These are phyloP conservation scores for Leccinum longicurvipes DNA, from an alignment of 768 basidiomycete genomes.

Conservation along the genomic window DNA sequence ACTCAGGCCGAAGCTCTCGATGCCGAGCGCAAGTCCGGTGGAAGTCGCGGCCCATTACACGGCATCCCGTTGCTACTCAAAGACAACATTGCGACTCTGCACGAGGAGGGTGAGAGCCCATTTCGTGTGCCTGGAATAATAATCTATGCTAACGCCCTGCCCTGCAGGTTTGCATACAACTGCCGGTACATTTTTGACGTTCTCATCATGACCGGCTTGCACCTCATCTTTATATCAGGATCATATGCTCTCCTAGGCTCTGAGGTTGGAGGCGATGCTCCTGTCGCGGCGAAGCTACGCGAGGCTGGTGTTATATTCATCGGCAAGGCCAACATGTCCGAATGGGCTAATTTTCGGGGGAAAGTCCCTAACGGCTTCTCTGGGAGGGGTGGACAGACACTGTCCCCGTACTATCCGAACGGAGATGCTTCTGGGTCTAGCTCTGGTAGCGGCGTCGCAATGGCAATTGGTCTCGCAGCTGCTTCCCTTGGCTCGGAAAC, in stretches of 20 bases:
- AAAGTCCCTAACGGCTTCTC: slow-evolving; percentile 42
- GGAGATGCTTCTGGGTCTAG: slow-evolving; percentile 42
- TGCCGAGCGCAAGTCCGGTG: slow-evolving; percentile 41
- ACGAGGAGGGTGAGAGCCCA: slow-evolving; percentile 25
- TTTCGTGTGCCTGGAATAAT: background rate
- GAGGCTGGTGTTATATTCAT: slow-evolving; percentile 36
- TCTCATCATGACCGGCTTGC: background rate
- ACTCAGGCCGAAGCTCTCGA: slow-evolving; percentile 50
- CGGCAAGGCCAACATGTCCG: slow-evolving; percentile 44
- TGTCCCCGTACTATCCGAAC: slow-evolving; percentile 40
- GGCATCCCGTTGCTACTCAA: slow-evolving; percentile 62
- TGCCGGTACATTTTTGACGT: slow-evolving; percentile 23
- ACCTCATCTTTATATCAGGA: slow-evolving; percentile 17
- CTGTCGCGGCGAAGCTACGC: slow-evolving; percentile 28
- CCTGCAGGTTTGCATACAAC: slow-evolving; percentile 38
- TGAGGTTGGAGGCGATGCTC: slow-evolving; percentile 34
- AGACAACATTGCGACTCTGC: slow-evolving; percentile 39
- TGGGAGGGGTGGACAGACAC: slow-evolving; percentile 44
- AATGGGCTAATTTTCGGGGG: slow-evolving; percentile 43
- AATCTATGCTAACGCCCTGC: background rate
- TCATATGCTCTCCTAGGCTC: slow-evolving; percentile 36
- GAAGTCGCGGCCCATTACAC: slow-evolving; percentile 47
- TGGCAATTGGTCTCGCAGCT: slow-evolving; percentile 42
- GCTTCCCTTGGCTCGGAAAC: slow-evolving; percentile 46
- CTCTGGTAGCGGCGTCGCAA: slow-evolving; percentile 41